Conservation (phyloP, 108 stramenopile species). For the Nannochloropsis salina region DNA sequence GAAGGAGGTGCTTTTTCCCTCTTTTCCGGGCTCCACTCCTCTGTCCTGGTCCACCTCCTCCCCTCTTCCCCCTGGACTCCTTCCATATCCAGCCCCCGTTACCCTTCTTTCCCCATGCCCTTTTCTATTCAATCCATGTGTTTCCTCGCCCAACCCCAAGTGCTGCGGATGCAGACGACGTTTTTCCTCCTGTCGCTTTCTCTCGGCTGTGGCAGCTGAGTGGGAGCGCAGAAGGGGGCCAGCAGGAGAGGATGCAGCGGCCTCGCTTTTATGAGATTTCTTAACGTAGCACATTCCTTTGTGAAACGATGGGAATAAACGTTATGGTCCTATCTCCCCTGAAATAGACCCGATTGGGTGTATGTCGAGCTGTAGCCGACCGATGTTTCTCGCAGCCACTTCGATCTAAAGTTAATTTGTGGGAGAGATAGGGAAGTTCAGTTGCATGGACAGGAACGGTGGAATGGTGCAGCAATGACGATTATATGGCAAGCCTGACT, state of each 20-base stretch:
- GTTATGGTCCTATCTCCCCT: no score
- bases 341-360: no score
- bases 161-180: no score
- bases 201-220: background rate
- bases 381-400: no score
- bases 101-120: background rate
- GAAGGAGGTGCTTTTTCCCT: background rate
- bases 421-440: no score
- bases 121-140: background rate
- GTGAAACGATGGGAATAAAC: background rate
- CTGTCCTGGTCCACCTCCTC: background rate
- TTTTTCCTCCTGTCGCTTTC: background rate
- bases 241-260: background rate
- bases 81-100: background rate
- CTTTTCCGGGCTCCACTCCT: background rate
- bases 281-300: background rate
- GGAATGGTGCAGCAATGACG: no score
- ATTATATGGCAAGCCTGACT: no score
- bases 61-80: background rate
- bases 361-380: no score
- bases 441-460: no score
- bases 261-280: background rate
- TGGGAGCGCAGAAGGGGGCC: background rate
- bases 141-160: no score
- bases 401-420: no score